A percentile compares a stretch with the other conserved stretches of the same genome.
Evolutionary conservation across 805 yeast species (phyloP).

Genomic region (Candida glaebosa): DNA sequence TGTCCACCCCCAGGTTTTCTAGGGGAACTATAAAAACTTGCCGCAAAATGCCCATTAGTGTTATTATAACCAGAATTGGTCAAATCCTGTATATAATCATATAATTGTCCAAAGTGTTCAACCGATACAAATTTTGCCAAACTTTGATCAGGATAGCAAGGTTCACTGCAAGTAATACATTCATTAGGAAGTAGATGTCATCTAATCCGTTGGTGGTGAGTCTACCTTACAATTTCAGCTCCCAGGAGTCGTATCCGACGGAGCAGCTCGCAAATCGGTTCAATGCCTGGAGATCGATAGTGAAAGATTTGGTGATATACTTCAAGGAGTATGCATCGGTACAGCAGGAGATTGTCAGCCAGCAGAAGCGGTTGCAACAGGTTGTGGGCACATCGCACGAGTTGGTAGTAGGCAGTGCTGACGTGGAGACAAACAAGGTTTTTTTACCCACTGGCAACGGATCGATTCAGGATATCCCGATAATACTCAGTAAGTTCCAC

Average conservation of each 20-base stretch:
- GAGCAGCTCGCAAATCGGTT: conserved; percentile 82
- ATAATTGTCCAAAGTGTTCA: not conserved
- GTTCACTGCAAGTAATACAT: not conserved
- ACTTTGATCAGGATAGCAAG: not conserved
- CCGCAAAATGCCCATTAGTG: too few relatives aligned
- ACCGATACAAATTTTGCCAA: not conserved
- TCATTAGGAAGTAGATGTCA: not conserved
- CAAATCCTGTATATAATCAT: not conserved
- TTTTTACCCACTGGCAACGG: conserved; percentile 71
- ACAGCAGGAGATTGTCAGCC: conserved; percentile 85
- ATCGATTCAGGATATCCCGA: conserved; percentile 80
- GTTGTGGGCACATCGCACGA: conserved; percentile 45
- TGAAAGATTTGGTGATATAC: conserved; percentile 70
- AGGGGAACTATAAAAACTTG: too few relatives aligned
- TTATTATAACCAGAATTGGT: not conserved
- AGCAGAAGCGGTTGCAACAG: conserved; percentile 74
- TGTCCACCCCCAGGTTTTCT: too few relatives aligned
- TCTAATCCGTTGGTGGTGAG: conserved; percentile 39
- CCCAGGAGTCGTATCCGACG: conserved; percentile 59
- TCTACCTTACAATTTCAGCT: conserved; percentile 34
- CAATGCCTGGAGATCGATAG: conserved; percentile 79
- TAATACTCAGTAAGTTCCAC: conserved; percentile 52
- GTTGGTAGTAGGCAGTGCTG: conserved; percentile 16
- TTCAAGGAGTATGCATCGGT: conserved; percentile 76
- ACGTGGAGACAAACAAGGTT: conserved; percentile 40